Evolutionary conservation across 345 rosid genomes (phyloP).

Genomic region (Cochlearia excelsa): DNA sequence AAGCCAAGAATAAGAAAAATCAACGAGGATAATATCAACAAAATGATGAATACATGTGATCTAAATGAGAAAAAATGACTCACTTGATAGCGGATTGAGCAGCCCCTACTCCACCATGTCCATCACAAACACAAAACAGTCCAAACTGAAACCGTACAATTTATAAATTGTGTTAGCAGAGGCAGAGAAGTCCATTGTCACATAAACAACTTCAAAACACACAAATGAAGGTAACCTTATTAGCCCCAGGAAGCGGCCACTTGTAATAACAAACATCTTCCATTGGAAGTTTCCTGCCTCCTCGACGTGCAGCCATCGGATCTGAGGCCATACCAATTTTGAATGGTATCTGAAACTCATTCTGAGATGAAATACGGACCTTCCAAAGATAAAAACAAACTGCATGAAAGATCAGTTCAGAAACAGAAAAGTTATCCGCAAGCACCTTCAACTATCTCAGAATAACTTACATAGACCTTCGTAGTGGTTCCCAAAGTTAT

Average conservation of each 20-base stretch:
- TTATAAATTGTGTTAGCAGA: conserved; percentile 11
- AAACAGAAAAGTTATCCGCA: conserved; percentile 2
- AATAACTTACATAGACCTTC: conserved; percentile 57
- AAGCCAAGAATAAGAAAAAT: not conserved
- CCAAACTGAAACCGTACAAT: conserved; percentile 66
- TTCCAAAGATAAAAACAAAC: conserved; percentile 36
- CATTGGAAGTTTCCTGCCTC: conserved; percentile 92
- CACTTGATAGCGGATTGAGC: conserved; percentile 91
- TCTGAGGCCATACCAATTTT: conserved; percentile 87
- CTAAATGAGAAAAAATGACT: conserved; percentile 36
- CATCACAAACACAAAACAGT: conserved; percentile 93
- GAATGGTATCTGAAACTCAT: conserved; percentile 57
- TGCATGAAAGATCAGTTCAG: conserved; percentile 14
- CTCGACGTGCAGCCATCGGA: conserved; percentile 93
- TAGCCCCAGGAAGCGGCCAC: conserved; percentile 87
- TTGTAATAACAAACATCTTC: conserved; percentile 89
- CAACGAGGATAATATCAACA: not conserved
- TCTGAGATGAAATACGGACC: conserved; percentile 64
- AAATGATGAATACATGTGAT: not conserved
- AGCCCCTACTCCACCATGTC: conserved; percentile 91
- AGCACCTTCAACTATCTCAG: conserved; percentile 12
- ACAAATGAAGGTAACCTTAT: conserved; percentile 55
- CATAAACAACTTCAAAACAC: conserved; percentile 17
- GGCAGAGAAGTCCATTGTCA: conserved; percentile 20
- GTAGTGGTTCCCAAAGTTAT: conserved; percentile 90